Evolutionary conservation across 345 rosid genomes (phyloP).

Genomic region (Theobroma cacao): DNA sequence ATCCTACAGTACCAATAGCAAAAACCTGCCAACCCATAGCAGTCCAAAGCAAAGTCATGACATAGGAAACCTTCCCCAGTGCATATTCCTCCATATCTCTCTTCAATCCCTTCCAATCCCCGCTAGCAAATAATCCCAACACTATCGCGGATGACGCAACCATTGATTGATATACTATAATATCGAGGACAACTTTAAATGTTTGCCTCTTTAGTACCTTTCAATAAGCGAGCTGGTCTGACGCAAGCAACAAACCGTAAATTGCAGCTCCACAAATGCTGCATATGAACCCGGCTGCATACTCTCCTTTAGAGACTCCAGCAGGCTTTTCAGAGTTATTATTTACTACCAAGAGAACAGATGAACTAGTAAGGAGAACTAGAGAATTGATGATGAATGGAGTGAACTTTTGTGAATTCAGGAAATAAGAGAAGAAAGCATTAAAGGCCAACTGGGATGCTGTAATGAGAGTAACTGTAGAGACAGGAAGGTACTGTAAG

Average conservation of each 20-base stretch:
- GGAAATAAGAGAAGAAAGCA: constrained; percentile 35
- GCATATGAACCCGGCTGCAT: constrained; percentile 31
- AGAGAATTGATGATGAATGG: constrained; percentile 30
- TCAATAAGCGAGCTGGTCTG: constrained; percentile 11
- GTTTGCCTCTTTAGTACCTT: constrained; percentile 25
- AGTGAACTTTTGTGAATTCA: constrained; percentile 37
- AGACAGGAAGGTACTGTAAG: constrained; percentile 36
- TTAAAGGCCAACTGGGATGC: constrained; percentile 37
- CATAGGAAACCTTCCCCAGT: constrained; percentile 33
- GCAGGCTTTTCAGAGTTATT: not conserved
- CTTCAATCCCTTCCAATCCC: constrained; percentile 33
- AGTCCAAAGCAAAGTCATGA: constrained; percentile 35
- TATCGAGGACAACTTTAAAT: constrained; percentile 25
- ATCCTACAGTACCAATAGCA: constrained; percentile 31
- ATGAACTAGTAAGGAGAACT: constrained; percentile 34
- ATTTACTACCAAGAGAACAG: constrained; percentile 29
- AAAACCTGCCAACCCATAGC: constrained; percentile 40
- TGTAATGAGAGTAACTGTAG: constrained; percentile 24
- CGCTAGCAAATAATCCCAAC: constrained; percentile 43
- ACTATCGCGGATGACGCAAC: constrained; percentile 20
- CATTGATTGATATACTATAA: constrained; percentile 28
- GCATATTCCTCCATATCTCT: constrained; percentile 33
- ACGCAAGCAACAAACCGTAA: constrained; percentile 22
- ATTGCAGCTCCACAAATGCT: constrained; percentile 30
- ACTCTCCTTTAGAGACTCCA: constrained; percentile 13